Evolutionary conservation across 2,329 filamentous ascomycete species (phyloP).

Genomic region (Exserohilum turcica): DNA sequence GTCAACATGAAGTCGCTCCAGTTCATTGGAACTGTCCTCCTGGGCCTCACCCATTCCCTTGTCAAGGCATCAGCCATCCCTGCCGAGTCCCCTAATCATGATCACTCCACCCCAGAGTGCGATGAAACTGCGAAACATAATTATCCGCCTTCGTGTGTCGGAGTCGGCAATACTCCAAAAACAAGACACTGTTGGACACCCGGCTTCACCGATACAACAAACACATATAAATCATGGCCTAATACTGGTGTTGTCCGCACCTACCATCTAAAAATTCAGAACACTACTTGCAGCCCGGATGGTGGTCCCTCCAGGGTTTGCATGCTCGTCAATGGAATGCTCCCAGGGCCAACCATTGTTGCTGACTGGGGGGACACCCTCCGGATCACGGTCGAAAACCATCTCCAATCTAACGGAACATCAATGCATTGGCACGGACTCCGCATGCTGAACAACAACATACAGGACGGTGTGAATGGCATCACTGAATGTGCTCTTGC

Average conservation of each 20-base stretch:
- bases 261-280: conserved; percentile 48
- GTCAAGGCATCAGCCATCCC: conserved; percentile 25
- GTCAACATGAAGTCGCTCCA: conserved; percentile 32
- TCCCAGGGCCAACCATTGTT: conserved; percentile 65
- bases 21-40: conserved; percentile 23
- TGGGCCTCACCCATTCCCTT: conserved; percentile 23
- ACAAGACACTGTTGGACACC: conserved; percentile 48
- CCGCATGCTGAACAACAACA: conserved; percentile 59
- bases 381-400: conserved; percentile 59
- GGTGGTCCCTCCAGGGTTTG: conserved; percentile 43
- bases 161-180: conserved; percentile 45
- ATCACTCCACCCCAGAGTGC: conserved; percentile 11
- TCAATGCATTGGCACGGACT: conserved; percentile 68
- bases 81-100: conserved; percentile 20
- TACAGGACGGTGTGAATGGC: conserved; percentile 60
- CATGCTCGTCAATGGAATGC: conserved; percentile 55
- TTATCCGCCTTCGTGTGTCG: conserved; percentile 8
- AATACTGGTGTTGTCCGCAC: conserved; percentile 40
- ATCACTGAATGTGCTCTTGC: conserved; percentile 52
- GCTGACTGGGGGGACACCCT: conserved; percentile 52
- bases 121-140: conserved; percentile 27
- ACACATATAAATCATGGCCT: conserved; percentile 50
- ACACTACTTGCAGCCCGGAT: conserved; percentile 51
- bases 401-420: conserved; percentile 62
- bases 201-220: conserved; percentile 48